Evolutionary conservation across 192 early-diverging fungal genomes (phyloP).

Genomic region (Spinellus fusiger): DNA sequence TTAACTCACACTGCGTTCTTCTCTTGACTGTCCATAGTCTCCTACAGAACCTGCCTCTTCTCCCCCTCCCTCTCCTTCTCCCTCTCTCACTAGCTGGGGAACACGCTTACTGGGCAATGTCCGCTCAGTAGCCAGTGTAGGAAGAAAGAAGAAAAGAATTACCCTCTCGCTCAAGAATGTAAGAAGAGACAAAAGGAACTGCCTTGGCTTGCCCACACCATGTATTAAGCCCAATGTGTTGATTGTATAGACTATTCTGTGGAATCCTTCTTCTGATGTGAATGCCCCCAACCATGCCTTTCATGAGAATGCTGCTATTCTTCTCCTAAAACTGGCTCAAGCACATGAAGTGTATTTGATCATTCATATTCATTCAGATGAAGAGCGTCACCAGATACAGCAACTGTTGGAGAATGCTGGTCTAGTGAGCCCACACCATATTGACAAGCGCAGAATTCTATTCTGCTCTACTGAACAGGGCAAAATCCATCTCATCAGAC

Average conservation of each 20-base stretch:
- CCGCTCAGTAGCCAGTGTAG: constrained; percentile 1
- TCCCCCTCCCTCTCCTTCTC: constrained; percentile 13
- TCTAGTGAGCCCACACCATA: constrained; percentile 25
- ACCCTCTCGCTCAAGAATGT: constrained; percentile 60
- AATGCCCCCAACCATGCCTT: constrained; percentile 66
- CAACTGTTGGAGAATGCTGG: constrained; percentile 37
- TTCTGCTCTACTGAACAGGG: constrained; percentile 66
- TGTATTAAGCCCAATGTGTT: not conserved
- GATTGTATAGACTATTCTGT: constrained; percentile 56
- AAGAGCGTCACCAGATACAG: constrained; percentile 53
- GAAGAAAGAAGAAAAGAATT: constrained; percentile 43
- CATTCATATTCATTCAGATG: constrained; percentile 42
- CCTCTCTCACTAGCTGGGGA: constrained; percentile 30
- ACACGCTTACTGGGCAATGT: constrained; percentile 19
- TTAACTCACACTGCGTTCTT: not conserved
- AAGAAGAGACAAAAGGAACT: constrained; percentile 2
- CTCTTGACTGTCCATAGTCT: not conserved
- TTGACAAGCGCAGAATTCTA: constrained; percentile 61
- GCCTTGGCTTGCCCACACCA: not conserved
- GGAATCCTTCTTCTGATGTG: constrained; percentile 73
- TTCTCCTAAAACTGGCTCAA: constrained; percentile 46
- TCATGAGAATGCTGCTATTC: constrained; percentile 46
- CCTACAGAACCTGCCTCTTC: not conserved
- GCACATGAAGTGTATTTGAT: constrained; percentile 53
- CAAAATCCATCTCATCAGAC: constrained; percentile 62